Evolutionary conservation across 106 monocot species (phyloP).

Genomic region (Phalaenopsis aphrodite): DNA sequence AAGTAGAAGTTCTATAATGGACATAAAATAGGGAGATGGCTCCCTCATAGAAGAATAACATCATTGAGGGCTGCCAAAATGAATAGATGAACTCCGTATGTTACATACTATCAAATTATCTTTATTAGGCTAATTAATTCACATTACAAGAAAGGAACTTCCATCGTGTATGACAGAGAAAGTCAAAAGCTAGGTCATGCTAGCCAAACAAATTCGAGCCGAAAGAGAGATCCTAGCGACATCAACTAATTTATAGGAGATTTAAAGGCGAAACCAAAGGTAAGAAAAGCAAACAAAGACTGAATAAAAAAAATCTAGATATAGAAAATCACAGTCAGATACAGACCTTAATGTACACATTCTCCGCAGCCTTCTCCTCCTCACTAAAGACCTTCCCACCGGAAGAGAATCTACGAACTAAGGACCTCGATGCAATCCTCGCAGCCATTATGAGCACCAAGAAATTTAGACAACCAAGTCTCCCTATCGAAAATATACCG

Average conservation of each 20-base stretch:
- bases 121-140: neutral
- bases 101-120: neutral
- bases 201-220: neutral
- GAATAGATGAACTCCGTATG: neutral
- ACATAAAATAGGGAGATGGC: no score
- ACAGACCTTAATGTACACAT: constrained; percentile 59
- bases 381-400: constrained; percentile 45
- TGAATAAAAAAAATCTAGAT: neutral
- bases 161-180: neutral
- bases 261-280: neutral
- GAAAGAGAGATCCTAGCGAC: neutral
- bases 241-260: neutral
- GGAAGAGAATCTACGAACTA: constrained; percentile 31
- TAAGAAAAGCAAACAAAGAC: neutral
- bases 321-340: neutral
- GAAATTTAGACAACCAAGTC: no score
- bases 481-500: no score
- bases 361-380: constrained; percentile 72
- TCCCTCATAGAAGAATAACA: neutral
- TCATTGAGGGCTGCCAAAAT: neutral
- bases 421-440: constrained; percentile 22
- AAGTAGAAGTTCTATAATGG: no score
- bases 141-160: neutral
- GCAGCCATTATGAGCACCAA: constrained; percentile 12
- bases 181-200: neutral